These are phyloP conservation scores for Calonectria hongkongensis DNA, from an alignment of 2,329 filamentous ascomycete genomes.

Conservation along the genomic window DNA sequence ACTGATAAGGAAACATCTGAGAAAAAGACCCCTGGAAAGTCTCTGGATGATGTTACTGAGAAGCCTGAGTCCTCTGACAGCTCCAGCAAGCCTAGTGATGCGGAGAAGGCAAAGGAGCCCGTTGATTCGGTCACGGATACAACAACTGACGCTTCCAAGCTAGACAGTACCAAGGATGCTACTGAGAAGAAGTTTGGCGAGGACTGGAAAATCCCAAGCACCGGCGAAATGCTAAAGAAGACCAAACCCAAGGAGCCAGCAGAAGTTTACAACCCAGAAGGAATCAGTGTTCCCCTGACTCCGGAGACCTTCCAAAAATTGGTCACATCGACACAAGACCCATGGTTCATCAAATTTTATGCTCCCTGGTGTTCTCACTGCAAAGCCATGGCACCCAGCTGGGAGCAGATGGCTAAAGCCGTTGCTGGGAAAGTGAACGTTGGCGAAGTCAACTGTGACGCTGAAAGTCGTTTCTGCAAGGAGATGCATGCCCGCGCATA, in stretches of 20 bases:
- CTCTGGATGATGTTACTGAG: no score
- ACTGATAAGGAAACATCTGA: constrained; percentile 41
- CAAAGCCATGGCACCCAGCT: constrained; percentile 92
- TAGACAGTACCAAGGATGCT: constrained; percentile 23
- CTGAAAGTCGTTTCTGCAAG: constrained; percentile 91
- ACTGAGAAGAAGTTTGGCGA: constrained; percentile 54
- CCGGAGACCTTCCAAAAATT: constrained; percentile 90
- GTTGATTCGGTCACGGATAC: constrained; percentile 41
- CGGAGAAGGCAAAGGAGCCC: constrained; percentile 50
- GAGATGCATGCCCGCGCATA: constrained; percentile 87
- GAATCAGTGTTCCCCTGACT: constrained; percentile 83
- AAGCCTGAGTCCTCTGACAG: constrained; percentile 44
- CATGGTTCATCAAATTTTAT: constrained; percentile 99
- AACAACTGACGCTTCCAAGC: constrained; percentile 55
- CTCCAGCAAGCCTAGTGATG: constrained; percentile 52
- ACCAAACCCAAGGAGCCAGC: constrained; percentile 68
- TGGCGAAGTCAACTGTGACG: constrained; percentile 96
- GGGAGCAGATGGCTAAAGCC: constrained; percentile 91
- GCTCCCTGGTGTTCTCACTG: constrained; percentile 98
- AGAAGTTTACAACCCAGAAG: constrained; percentile 82
- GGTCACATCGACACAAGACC: constrained; percentile 90
- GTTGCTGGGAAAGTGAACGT: constrained; percentile 94
- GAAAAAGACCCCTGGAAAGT: constrained; percentile 39
- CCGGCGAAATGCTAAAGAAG: constrained; percentile 57
- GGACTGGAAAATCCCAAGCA: constrained; percentile 57